phyloP scores from a whole-genome alignment of 345 rosid genomes.

The Salix koriyanagi region DNA sequence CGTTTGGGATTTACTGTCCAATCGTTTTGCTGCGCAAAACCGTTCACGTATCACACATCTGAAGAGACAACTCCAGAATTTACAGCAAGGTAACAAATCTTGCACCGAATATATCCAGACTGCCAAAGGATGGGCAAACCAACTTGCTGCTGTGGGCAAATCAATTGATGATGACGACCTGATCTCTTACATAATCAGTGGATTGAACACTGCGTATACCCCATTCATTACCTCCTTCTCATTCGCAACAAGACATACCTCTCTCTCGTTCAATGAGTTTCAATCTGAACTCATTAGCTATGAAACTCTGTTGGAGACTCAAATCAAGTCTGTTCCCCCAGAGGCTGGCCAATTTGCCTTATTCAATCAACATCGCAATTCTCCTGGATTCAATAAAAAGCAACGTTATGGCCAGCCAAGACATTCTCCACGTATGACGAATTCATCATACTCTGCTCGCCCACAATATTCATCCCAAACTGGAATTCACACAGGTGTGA shows the following conservation, averaged over 20 bases:
- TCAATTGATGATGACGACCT: too few relatives aligned
- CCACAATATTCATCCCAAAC: too few relatives aligned
- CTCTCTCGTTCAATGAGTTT: not conserved
- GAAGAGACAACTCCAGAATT: not conserved
- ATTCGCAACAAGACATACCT: not conserved
- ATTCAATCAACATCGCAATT: not conserved
- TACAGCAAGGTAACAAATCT: not conserved
- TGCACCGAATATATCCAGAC: too few relatives aligned
- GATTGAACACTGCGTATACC: not conserved
- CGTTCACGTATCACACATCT: not conserved
- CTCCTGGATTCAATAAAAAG: not conserved
- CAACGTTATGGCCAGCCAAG: not conserved
- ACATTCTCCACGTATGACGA: fast-evolving
- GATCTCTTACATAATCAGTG: not conserved
- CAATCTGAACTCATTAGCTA: fast-evolving
- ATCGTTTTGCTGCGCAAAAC: not conserved
- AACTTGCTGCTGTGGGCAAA: not conserved
- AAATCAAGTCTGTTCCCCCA: fast-evolving
- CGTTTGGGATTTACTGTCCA: too few relatives aligned
- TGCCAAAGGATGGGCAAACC: not conserved
- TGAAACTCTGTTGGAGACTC: not conserved
- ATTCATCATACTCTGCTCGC: too few relatives aligned
- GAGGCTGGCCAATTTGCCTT: too few relatives aligned
- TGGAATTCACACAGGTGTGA: too few relatives aligned
- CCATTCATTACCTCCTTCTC: not conserved